Base-by-base conservation (phyloP, 176 grass and related monocot genomes). In the Ensete ventricosum region DNA sequence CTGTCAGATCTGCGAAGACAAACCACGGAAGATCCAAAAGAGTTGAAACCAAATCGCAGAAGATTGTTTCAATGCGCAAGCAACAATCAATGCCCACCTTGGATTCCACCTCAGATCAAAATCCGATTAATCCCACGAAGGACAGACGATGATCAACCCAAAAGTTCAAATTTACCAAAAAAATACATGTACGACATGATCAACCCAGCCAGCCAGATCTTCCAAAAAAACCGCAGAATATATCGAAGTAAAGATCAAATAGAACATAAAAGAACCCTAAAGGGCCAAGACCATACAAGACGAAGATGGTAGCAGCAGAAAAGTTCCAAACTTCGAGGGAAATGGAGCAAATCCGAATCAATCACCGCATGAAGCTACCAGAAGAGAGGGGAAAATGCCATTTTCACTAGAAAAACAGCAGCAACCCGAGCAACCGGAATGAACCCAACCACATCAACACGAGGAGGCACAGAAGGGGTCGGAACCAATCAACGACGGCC, bases 401-500 rank as follows among this genome's bases (percentile, higher is more conserved):
- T 14, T 19, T 69, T 20, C 34, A 55, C 50, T 1, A 43, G 16
- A 19, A 54, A 68, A 68, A 78, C 16, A 43, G 17, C 16, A 43
- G 17, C 12, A 19, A 43, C 11, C n/a, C 14, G 25, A 71, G 25
- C 1, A 55, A 34, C 14, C 50, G 43, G 48, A 1, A 50, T 9
- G 19, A 70, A 16, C 29, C 67, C 34, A 50, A 70, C 67, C 48
- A 21, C 67, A n/a, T 70, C 67, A 70, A 17, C 6, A 34, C 34
- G 48, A 1, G 67, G 67, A 60, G 57, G 17, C 2, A 17, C 57
- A 70, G 67, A 8, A 51, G 54, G 8, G 19, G 48, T 70, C 16
- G 66, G 20, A 16, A 59, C 25, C 77, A 79, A 79, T 60, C 53
- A 71, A 50, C 68, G 77, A 67, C 12, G 19, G 20, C 50, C 53